Evolutionary conservation across 495 filamentous ascomycete species (phyloP).

Genomic region (Aspergillus heteromorphus): DNA sequence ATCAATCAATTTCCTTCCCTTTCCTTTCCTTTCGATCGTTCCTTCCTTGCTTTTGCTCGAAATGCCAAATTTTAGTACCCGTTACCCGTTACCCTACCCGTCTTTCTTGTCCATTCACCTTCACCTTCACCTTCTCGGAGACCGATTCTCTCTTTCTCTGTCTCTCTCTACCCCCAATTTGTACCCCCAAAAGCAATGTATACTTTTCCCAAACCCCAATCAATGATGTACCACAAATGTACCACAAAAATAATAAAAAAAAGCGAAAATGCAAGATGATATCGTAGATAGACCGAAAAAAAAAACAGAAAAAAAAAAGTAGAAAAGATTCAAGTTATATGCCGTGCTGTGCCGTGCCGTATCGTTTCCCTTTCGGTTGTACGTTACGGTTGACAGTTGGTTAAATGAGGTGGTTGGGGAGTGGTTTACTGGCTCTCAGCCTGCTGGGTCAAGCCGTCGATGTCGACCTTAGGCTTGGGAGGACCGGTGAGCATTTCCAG

Average conservation of each 20-base stretch:
- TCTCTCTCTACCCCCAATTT: neutral
- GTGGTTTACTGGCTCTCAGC: conserved; percentile 30
- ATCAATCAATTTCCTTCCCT: too few relatives aligned
- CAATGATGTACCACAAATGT: neutral
- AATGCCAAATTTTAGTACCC: neutral
- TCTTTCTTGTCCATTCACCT: too few relatives aligned
- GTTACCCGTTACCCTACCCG: too few relatives aligned
- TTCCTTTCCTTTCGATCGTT: too few relatives aligned
- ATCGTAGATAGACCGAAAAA: neutral
- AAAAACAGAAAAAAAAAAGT: conserved; percentile 1
- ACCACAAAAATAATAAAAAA: neutral
- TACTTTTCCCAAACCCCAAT: too few relatives aligned
- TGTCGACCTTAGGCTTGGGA: conserved; percentile 27
- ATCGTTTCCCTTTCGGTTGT: too few relatives aligned
- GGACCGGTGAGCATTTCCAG: conserved; percentile 33
- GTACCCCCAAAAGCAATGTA: neutral
- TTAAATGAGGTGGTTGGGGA: too few relatives aligned
- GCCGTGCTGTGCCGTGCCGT: too few relatives aligned
- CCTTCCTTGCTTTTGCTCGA: too few relatives aligned
- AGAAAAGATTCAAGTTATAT: neutral
- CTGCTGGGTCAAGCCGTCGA: conserved; percentile 31
- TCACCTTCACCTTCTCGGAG: too few relatives aligned
- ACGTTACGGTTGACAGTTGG: too few relatives aligned
- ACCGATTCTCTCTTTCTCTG: too few relatives aligned
- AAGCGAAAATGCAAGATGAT: neutral